Conservation (phyloP, 2,329 filamentous ascomycete species). For the Neoascochyta sp. region DNA sequence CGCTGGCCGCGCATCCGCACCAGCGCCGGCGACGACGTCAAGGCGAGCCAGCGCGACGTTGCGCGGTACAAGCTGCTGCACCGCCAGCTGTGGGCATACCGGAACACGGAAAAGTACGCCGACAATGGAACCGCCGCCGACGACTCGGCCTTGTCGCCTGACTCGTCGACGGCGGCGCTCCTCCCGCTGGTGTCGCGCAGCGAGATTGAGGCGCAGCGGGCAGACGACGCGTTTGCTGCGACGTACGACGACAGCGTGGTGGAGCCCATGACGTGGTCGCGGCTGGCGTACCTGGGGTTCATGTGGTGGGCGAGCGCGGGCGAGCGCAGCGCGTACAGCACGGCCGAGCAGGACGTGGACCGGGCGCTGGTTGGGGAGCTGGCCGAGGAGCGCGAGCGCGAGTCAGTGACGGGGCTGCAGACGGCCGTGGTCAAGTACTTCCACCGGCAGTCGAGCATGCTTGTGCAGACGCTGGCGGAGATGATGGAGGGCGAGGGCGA, state of each 20-base stretch:
- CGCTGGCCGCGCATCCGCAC: constrained; percentile 74
- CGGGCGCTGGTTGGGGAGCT: constrained; percentile 44
- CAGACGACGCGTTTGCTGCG: constrained; percentile 37
- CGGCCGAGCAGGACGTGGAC: constrained; percentile 53
- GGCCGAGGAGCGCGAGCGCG: constrained; percentile 40
- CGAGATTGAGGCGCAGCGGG: constrained; percentile 23
- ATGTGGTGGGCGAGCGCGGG: constrained; percentile 89
- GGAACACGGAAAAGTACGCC: constrained; percentile 16
- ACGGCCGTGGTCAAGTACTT: constrained; percentile 77
- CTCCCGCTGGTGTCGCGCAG: constrained; percentile 19
- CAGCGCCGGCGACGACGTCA: constrained; percentile 60
- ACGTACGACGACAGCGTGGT: constrained; percentile 42
- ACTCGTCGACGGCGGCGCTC: background rate
- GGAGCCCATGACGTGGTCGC: constrained; percentile 61
- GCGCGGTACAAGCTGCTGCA: constrained; percentile 58
- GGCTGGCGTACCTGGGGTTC: constrained; percentile 75
- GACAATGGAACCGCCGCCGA: constrained; percentile 26
- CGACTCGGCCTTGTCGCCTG: constrained; percentile 11
- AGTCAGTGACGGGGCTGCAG: constrained; percentile 47
- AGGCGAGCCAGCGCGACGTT: constrained; percentile 86
- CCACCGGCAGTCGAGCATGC: constrained; percentile 66
- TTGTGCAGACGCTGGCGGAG: constrained; percentile 61
- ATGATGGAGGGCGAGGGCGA: constrained; percentile 54
- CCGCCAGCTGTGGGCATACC: constrained; percentile 34
- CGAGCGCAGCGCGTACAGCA: constrained; percentile 58